Evolutionary conservation across 177 flowering plant species (phyloP).

Genomic region (Telopea speciosissima): DNA sequence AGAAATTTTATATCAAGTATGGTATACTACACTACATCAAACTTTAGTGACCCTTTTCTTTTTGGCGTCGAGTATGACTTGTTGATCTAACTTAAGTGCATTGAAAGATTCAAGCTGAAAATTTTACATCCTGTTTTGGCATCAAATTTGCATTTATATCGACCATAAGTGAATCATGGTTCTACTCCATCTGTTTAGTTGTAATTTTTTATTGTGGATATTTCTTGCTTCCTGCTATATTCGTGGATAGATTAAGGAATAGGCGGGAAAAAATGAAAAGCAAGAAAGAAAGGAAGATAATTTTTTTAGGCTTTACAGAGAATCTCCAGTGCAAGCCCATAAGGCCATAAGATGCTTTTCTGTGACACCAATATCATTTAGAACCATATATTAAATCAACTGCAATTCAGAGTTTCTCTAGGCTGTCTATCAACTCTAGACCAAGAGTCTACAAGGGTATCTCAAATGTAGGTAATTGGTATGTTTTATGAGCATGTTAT

Average conservation of each 20-base stretch:
- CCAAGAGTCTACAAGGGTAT: neutral
- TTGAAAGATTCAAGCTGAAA: constrained; percentile 2
- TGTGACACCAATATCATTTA: neutral
- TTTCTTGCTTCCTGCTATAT: neutral
- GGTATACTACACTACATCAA: constrained; percentile 11
- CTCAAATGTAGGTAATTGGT: neutral
- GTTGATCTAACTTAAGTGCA: neutral
- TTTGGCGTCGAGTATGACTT: neutral
- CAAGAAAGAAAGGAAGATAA: too few species aligned
- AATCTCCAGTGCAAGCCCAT: too few species aligned
- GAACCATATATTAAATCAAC: neutral
- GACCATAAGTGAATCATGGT: neutral
- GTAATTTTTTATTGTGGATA: neutral
- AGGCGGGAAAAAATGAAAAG: neutral
- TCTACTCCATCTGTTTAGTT: neutral
- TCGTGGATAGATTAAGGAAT: neutral
- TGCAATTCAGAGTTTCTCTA: neutral
- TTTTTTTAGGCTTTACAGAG: too few species aligned
- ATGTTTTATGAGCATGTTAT: neutral
- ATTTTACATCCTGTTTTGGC: neutral
- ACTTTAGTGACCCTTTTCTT: neutral
- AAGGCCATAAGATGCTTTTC: neutral
- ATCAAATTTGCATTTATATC: neutral
- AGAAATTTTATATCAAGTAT: constrained; percentile 66
- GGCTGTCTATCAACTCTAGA: neutral